These are phyloP conservation scores for Caulochytrium protostelioides DNA, from an alignment of 371 early-diverging fungal species.

Conservation along the genomic window DNA sequence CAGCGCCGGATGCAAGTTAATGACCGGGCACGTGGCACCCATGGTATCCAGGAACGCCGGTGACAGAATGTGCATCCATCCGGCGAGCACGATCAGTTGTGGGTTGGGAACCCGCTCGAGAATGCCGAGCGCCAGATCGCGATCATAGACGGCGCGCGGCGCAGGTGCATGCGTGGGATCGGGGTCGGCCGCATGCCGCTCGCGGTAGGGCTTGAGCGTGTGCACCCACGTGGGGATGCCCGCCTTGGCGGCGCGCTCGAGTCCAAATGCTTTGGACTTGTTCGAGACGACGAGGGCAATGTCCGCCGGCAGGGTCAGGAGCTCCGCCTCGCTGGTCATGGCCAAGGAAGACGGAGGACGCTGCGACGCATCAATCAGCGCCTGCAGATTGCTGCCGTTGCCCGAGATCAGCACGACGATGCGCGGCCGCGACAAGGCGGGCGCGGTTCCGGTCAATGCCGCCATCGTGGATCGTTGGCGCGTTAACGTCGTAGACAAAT, in stretches of 20 bases:
- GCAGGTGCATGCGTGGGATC: background rate
- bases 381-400: constrained; percentile 85
- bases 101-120: no score
- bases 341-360: background rate
- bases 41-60: constrained; percentile 54
- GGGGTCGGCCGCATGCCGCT: background rate
- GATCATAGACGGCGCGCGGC: background rate
- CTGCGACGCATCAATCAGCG: constrained; percentile 61
- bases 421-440: no score
- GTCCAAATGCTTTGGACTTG: constrained; percentile 51
- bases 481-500: no score
- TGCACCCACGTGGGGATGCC: constrained; percentile 57
- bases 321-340: no score
- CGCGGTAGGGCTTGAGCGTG: constrained; percentile 47
- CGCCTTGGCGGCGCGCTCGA: constrained; percentile 54
- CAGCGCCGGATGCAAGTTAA: constrained; percentile 90
- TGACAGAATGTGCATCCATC: constrained; percentile 91
- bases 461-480: no score
- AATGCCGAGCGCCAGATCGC: no score
- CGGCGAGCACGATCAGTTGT: constrained; percentile 88
- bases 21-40: constrained; percentile 43
- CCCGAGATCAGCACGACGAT: constrained; percentile 85
- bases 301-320: constrained; percentile 9
- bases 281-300: constrained; percentile 62
- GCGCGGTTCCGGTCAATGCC: no score